Evolutionary conservation across 2,329 filamentous ascomycete genomes (phyloP).

Genomic region (Aspergillus cejpii): DNA sequence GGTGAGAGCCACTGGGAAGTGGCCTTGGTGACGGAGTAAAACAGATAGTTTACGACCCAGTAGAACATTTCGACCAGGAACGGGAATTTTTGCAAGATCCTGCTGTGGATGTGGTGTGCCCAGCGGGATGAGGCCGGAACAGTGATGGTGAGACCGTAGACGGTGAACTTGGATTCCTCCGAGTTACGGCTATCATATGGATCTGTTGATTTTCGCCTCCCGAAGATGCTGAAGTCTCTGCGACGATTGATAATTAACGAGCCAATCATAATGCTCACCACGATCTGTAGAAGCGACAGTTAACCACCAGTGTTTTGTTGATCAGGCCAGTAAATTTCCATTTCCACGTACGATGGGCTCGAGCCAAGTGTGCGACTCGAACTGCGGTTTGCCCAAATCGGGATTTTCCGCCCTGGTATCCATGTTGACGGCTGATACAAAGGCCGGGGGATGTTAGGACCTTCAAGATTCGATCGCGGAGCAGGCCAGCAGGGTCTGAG

Average conservation of each 20-base stretch:
- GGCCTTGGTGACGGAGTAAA: constrained; percentile 56
- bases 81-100: constrained; percentile 60
- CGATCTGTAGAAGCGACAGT: constrained; percentile 37
- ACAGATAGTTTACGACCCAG: constrained; percentile 60
- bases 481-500: too few species aligned
- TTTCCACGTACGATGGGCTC: constrained; percentile 29
- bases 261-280: constrained; percentile 45
- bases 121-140: constrained; percentile 59
- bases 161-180: constrained; percentile 14
- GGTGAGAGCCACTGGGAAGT: constrained; percentile 46
- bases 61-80: constrained; percentile 70
- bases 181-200: constrained; percentile 3
- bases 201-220: constrained; percentile 12
- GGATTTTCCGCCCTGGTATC: constrained; percentile 12
- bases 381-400: constrained; percentile 33
- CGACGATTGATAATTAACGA: constrained; percentile 46
- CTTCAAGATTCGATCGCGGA: not conserved
- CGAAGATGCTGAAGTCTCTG: constrained; percentile 41
- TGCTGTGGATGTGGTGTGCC: constrained; percentile 53
- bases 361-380: constrained; percentile 31
- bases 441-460: not conserved
- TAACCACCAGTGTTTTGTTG: not conserved
- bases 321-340: not conserved
- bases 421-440: not conserved
- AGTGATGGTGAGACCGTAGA: constrained; percentile 43